Percentiles rank a stretch among this genome's conserved stretches.
phyloP scores from a whole-genome alignment of 352 stramenopile genomes.

The Pythium catenulatum region DNA sequence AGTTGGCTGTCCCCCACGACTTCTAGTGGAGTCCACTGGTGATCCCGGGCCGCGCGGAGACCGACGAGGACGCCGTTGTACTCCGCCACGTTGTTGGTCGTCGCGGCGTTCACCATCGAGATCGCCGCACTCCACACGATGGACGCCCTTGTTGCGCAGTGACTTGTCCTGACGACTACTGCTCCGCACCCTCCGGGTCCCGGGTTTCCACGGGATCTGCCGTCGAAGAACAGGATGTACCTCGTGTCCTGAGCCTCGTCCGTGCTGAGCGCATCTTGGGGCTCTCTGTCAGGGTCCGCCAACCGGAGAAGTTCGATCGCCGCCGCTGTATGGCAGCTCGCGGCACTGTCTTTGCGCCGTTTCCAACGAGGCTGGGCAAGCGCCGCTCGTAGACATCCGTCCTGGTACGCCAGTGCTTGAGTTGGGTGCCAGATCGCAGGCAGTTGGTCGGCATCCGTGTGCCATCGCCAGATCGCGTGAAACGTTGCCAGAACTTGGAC shows the following conservation, averaged over 20 bases:
- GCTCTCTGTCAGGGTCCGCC: too few species aligned
- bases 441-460: not conserved
- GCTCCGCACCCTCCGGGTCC: not conserved
- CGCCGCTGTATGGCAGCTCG: not conserved
- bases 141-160: not conserved
- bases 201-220: not conserved
- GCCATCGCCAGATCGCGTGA: not conserved
- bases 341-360: not conserved
- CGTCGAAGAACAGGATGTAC: constrained; percentile 27
- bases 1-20: too few species aligned
- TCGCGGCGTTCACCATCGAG: not conserved
- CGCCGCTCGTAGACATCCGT: not conserved
- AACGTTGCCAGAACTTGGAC: not conserved
- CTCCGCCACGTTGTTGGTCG: constrained; percentile 52
- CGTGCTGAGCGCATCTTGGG: too few species aligned
- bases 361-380: not conserved
- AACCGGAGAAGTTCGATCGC: not conserved
- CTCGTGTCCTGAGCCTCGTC: too few species aligned
- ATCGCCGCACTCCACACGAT: not conserved
- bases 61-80: too few species aligned
- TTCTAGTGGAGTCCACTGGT: too few species aligned
- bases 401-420: not conserved
- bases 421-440: not conserved
- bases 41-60: too few species aligned
- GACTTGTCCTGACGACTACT: not conserved